Base-by-base conservation (phyloP, 2,329 filamentous ascomycete genomes). In the Cladorrhinum sp. region DNA sequence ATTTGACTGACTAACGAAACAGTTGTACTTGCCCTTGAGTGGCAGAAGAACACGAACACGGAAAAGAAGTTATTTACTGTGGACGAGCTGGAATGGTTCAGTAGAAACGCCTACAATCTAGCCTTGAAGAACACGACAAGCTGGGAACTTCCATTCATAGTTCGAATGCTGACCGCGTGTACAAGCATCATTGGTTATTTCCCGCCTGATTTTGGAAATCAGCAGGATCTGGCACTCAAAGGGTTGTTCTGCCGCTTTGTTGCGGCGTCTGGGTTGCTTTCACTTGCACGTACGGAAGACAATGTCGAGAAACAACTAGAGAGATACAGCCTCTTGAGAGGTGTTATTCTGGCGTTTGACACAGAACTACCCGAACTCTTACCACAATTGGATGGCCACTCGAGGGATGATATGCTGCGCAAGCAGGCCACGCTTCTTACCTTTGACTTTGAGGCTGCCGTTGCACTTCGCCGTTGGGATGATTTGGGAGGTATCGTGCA, bases 81-180 rank as follows among this genome's bases (percentile, higher is more conserved):
- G 0, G 72, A 79, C 2, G 92, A 96, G 67, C 78, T 96, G 2
- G 83, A 93, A 66, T 96, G 92, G 92, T 93, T 96, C 71, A 88
- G 87, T 38, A 87, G 87, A 64, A 93, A 90, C 64, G 82, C 89
- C 1, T 96, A 96, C 76, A 96, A 95, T 65, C 72, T 92, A 6
- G 87, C 86, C 0, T 74, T 93, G 3, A 85, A 86, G 62, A 79
- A 87, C 65, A 78, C 80, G 1, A 77, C 82, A 2, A 64, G 60
- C 0, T 87, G 88, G 79, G 71, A 81, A 23, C 78, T 86, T 1
- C 70, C 72, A 5, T 73, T 79, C 53, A 77, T 88, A 0, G 70
- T 87, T 2, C 77, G 82, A 2, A 79, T 96, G 23, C 74, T 88
- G 52, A 72, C 70, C 3, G 76, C 77, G 25, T 87, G 83, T 62